Percentiles rank a stretch among this genome's conserved stretches.
phyloP scores from a whole-genome alignment of 2,329 filamentous ascomycete genomes.

The Pseudopyricularia javanii region DNA sequence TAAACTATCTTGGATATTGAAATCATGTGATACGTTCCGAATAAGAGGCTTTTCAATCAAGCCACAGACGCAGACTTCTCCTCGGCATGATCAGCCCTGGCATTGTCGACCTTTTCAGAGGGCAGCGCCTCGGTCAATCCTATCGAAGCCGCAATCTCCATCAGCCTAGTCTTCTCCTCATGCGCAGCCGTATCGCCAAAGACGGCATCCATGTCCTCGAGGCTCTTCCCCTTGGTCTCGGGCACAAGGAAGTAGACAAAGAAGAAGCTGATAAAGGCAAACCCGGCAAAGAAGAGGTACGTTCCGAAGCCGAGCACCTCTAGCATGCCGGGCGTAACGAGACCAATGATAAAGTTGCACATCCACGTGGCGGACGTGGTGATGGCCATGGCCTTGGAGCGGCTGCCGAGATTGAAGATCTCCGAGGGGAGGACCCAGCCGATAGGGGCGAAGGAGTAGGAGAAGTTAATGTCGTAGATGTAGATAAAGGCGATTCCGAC shows the following conservation, averaged over 20 bases:
- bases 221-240: slow-evolving; percentile 40
- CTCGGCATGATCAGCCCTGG: too few species aligned
- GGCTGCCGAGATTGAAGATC: slow-evolving; percentile 23
- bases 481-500: slow-evolving; percentile 56
- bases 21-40: too few species aligned
- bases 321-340: slow-evolving; percentile 30
- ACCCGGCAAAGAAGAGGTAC: slow-evolving; percentile 43
- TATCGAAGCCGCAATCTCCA: too few species aligned
- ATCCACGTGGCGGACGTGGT: slow-evolving; percentile 30
- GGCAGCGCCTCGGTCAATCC: too few species aligned
- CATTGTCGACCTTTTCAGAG: too few species aligned
- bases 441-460: slow-evolving; percentile 8
- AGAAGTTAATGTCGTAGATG: slow-evolving; percentile 48
- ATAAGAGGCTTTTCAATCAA: too few species aligned
- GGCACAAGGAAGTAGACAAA: slow-evolving; percentile 39
- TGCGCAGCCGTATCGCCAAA: too few species aligned
- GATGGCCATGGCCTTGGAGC: slow-evolving; percentile 26
- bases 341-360: slow-evolving; percentile 33
- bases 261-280: slow-evolving; percentile 30
- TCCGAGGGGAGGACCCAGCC: slow-evolving; percentile 16
- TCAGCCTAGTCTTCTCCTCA: too few species aligned
- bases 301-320: slow-evolving; percentile 32
- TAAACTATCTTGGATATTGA: too few species aligned
- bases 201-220: slow-evolving; percentile 42
- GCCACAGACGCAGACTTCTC: too few species aligned